Evolutionary conservation across 441 rosid species (phyloP), one percentile per base, ranked within the genome.

Genomic region (Corymbia citriodora): DNA sequence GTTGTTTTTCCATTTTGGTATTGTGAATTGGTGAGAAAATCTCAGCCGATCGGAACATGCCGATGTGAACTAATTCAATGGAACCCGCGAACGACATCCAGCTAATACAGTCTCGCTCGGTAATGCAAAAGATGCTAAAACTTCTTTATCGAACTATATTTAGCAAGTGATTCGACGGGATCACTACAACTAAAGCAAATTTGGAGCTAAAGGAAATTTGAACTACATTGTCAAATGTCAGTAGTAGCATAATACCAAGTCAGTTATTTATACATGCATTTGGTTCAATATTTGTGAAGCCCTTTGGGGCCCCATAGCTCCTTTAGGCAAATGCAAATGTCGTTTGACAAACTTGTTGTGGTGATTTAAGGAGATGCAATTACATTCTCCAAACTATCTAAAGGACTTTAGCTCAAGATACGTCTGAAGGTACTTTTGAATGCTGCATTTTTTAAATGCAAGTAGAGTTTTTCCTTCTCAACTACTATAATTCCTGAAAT

Each of bases 391-490:
- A 57, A 57, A 57, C 2, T 57, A 21, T 57, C 23, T 57, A 19
- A 11, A 57, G 23, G 27, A 4, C 12, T 57, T 57, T 57, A 57
- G 23, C 27, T 8, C 23, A 55, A 55, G 23, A 2, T 2, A 55
- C 1, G 5, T 1, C 9, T 0, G 12, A 11, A 57, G 27, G 9
- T 57, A 57, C 61, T 57, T 21, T 55, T 25, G 23, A 55, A 57
- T 1, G 1, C 23, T 57, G 27, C 61, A 0, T 57, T 57, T 57
- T 57, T 1, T 1, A 57, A 27, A 9, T 57, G 61, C 9, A 5
- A 57, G 61, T 57, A 55, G 11, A 55, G 1, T 55, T 0, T 55
- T 55, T 55, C 2, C 21, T 57, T 57, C 27, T 57, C 27, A 57
- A 55, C 23, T 55, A 21, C 21, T 17, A 14, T 57, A 57, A 57